phyloP scores from a whole-genome alignment of 1,284 basidiomycete genomes.

The Phylloboletellus chloephorus region DNA sequence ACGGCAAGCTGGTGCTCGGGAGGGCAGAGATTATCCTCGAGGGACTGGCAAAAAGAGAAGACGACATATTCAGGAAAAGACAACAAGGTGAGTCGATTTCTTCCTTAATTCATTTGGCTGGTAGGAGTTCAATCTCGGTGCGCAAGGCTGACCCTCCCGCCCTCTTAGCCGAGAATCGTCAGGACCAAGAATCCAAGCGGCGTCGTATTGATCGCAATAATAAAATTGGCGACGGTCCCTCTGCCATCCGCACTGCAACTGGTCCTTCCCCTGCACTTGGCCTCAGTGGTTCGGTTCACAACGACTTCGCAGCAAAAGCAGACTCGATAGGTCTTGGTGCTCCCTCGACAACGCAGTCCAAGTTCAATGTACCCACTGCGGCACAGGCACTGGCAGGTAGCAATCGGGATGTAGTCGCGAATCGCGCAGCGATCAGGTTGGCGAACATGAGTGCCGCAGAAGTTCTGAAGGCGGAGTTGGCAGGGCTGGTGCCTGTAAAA shows the following conservation, averaged over 20 bases:
- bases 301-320: conserved; percentile 68
- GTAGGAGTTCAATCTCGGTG: conserved; percentile 3
- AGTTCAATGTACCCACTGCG: conserved; percentile 51
- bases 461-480: conserved; percentile 86
- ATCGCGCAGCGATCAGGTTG: conserved; percentile 85
- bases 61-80: conserved; percentile 90
- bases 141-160: conserved; percentile 13
- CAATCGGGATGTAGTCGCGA: conserved; percentile 83
- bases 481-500: conserved; percentile 60
- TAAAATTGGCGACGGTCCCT: conserved; percentile 37
- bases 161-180: conserved; percentile 79
- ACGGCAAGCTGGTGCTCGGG: conserved; percentile 83
- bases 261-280: conserved; percentile 53
- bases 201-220: conserved; percentile 70
- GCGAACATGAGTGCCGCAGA: conserved; percentile 96
- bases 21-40: conserved; percentile 93
- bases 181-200: conserved; percentile 84
- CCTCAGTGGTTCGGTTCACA: conserved; percentile 50
- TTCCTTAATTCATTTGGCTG: conserved; percentile 3
- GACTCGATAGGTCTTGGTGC: conserved; percentile 71
- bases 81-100: conserved; percentile 66
- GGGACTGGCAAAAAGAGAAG: conserved; percentile 87
- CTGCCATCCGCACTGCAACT: conserved; percentile 28
- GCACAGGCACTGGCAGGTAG: conserved; percentile 69
- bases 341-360: conserved; percentile 49